Evolutionary conservation across 2,329 filamentous ascomycete genomes (phyloP), one percentile per base, ranked within the genome.

Genomic region (Aspergillus aculeatinus): DNA sequence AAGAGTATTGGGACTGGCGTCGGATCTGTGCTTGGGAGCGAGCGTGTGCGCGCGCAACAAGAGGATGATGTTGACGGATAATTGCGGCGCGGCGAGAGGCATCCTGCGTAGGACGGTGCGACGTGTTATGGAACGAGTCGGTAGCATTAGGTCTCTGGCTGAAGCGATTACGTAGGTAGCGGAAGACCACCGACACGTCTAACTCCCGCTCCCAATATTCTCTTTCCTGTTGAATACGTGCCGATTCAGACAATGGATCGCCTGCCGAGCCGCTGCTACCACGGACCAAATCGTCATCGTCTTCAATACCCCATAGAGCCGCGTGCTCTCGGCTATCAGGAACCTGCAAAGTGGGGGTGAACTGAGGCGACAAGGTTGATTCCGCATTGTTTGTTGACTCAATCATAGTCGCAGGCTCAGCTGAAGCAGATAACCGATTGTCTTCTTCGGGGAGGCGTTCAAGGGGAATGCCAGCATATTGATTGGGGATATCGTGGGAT

Each of bases 191-290:
- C 72, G 90, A 90, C 65, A 97, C 86, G 70, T 98, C 93, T 5
- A 98, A 83, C 57, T 96, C 91, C 61, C 89, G 88, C 76, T 98
- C 93, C 95, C 95, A 99, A 71, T 96, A 95, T 39, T 95, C 90
- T 23, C 80, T 80, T 60, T 87, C 85, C 51, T 77, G 74, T 68
- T 91, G 79, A 35, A 81, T 63, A 9, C 76, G 76, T 23, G 73
- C 62, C 6, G 74, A 71, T 53, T 79, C 74, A 9, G 76, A 73
- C 16, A 77, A 49, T 47, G 76, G 59, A 16, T 68, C 67, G 1
- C 56, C 50, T 16, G 57, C 44, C 39, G 61, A 50, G 29, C 54
- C 51, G 48, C 27, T 50, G 35, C 49, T 23, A 19, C 25, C 47
- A 48, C 64, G 59, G 57, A 35, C 58, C 5, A 67, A 60, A 27